Evolutionary conservation across 176 grass and related monocot genomes (phyloP).

Genomic region (Oryza meyeriana): DNA sequence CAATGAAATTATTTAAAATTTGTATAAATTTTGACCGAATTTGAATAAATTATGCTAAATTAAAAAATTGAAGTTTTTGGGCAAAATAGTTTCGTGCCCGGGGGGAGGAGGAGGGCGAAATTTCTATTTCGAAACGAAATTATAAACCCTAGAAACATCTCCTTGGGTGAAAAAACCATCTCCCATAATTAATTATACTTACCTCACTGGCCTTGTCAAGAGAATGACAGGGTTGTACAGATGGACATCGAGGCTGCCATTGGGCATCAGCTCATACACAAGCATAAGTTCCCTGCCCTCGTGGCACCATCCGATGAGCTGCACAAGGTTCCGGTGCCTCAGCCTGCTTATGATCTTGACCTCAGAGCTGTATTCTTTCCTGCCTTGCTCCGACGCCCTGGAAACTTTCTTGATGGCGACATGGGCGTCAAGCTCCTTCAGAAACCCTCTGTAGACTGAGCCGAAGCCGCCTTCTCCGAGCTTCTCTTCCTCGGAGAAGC

Average conservation of each 20-base stretch:
- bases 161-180: no score
- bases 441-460: constrained; percentile 3
- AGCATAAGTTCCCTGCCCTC: constrained; percentile 7
- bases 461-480: constrained; percentile 16
- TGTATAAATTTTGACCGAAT: no score
- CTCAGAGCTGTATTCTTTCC: constrained; percentile 45
- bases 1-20: no score
- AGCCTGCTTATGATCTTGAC: constrained; percentile 48
- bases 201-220: constrained; percentile 28
- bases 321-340: constrained; percentile 42
- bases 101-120: no score
- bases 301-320: constrained; percentile 53
- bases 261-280: constrained; percentile 44
- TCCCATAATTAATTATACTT: no score
- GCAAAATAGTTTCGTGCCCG: no score
- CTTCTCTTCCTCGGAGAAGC: constrained; percentile 14
- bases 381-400: constrained; percentile 22
- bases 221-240: constrained; percentile 11
- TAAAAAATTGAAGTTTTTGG: no score
- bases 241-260: constrained; percentile 48
- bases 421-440: not conserved
- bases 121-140: no score
- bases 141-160: no score
- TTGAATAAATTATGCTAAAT: no score
- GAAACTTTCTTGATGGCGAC: not conserved